Evolutionary conservation across 306 rosid species (phyloP).

Genomic region (Alnus rubra): DNA sequence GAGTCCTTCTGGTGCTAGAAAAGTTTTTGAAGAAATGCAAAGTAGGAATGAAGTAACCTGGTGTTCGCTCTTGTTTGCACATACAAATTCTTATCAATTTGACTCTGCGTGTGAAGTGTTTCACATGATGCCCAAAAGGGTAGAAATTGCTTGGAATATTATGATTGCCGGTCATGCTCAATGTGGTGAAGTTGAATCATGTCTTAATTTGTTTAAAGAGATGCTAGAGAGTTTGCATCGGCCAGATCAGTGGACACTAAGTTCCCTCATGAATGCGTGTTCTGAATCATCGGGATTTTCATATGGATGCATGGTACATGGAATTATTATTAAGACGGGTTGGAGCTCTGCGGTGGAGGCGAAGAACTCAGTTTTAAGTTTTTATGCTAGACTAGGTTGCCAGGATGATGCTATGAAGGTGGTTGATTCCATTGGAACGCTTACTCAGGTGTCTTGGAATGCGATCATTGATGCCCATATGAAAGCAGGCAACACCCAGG

Average conservation of each 20-base stretch:
- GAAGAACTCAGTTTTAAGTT: slow-evolving; percentile 67
- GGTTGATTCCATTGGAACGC: slow-evolving; percentile 45
- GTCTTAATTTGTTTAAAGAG: slow-evolving; percentile 56
- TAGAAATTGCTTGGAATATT: slow-evolving; percentile 73
- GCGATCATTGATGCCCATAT: slow-evolving; percentile 77
- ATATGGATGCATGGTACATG: slow-evolving; percentile 64
- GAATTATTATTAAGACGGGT: slow-evolving; percentile 61
- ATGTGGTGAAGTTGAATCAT: slow-evolving; percentile 50
- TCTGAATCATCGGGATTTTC: slow-evolving; percentile 41
- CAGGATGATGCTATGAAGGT: slow-evolving; percentile 47
- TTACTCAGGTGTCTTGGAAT: slow-evolving; percentile 76
- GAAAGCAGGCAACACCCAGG: slow-evolving; percentile 61
- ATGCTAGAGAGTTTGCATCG: slow-evolving; percentile 49
- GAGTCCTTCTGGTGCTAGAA: slow-evolving; percentile 49
- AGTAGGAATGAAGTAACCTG: slow-evolving; percentile 59
- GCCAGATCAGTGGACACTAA: slow-evolving; percentile 77
- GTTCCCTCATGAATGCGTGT: slow-evolving; percentile 69
- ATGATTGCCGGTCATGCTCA: slow-evolving; percentile 58
- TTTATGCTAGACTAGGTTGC: slow-evolving; percentile 62
- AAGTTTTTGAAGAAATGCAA: slow-evolving; percentile 63
- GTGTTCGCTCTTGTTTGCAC: slow-evolving; percentile 76
- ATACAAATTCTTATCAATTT: slow-evolving; percentile 45
- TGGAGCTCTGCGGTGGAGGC: slow-evolving; percentile 65
- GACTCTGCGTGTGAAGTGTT: slow-evolving; percentile 48
- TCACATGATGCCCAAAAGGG: slow-evolving; percentile 56